Percentiles rank a stretch among this genome's conserved stretches.
Evolutionary conservation across 164 flowering plant species (phyloP).

Genomic region (Macadamia integrifolia): DNA sequence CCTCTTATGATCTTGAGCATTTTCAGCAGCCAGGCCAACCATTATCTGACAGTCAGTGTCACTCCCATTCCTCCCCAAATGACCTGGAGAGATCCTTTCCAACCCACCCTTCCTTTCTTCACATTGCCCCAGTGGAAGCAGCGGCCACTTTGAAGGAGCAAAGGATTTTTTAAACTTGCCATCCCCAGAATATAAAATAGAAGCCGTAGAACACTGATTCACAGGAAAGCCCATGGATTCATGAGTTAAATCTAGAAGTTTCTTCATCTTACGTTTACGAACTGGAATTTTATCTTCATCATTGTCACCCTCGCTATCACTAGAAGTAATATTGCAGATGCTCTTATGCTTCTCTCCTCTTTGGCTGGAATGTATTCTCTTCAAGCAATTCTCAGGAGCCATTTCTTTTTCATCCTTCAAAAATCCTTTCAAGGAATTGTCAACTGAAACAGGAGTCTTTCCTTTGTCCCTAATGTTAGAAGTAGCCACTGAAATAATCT

Average conservation of each 20-base stretch:
- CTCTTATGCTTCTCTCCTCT: slow-evolving; percentile 11
- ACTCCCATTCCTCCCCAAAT: slow-evolving; percentile 4
- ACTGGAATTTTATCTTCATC: slow-evolving; percentile 44
- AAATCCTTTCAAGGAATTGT: slow-evolving; percentile 7
- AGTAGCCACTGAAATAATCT: slow-evolving; percentile 1
- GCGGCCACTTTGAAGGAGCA: slow-evolving; percentile 28
- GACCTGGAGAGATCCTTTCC: slow-evolving; percentile 6
- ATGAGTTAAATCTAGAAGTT: slow-evolving; percentile 8
- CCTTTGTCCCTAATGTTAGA: not conserved
- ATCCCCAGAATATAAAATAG: slow-evolving; percentile 7
- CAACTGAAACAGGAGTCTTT: not conserved
- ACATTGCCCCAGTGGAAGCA: slow-evolving; percentile 20
- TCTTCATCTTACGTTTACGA: slow-evolving; percentile 23
- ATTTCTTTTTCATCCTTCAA: slow-evolving; percentile 1
- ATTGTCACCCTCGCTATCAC: slow-evolving; percentile 38
- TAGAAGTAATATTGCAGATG: slow-evolving; percentile 22
- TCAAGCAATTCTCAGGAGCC: slow-evolving; percentile 10
- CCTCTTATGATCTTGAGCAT: slow-evolving; percentile 19
- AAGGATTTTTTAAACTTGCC: slow-evolving; percentile 5
- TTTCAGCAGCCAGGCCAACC: slow-evolving; percentile 4
- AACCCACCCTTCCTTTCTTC: slow-evolving; percentile 9
- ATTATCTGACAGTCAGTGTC: slow-evolving; percentile 8
- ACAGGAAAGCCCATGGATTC: slow-evolving; percentile 7
- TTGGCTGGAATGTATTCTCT: slow-evolving; percentile 4
- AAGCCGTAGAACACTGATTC: slow-evolving; percentile 3